Percentiles rank a stretch among this genome's conserved stretches.
These are phyloP conservation scores for thale cress (Arabidopsis thaliana) DNA, from an alignment of 345 rosid genomes.

Conservation along the genomic window TAIR10.1 NC_003075.7:17124001-17124500, in stretches of 20 bases:
- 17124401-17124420: conserved; percentile 74
- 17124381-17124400: conserved; percentile 80
- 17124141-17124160: conserved; percentile 47
- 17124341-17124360: conserved; percentile 58
- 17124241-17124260: conserved; percentile 12
- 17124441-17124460: conserved; percentile 87
- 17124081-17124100: conserved; percentile 12
- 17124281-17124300: background rate
- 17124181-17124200: conserved; percentile 77
- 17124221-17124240: conserved; percentile 66
- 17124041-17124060: conserved; percentile 43
- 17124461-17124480: conserved; percentile 72
- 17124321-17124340: background rate
- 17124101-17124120: conserved; percentile 34
- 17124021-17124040: conserved; percentile 23
- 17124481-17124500: conserved; percentile 49
- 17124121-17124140: conserved; percentile 53
- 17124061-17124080: conserved; percentile 21
- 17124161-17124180: conserved; percentile 54
- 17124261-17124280: background rate
- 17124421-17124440: conserved; percentile 76
- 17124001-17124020: conserved; percentile 13
- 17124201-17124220: conserved; percentile 90
- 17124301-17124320: conserved; percentile 11
- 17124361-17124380: conserved; percentile 67